These are phyloP conservation scores for Hansenula sp. DNA, from an alignment of 1,139 yeast genomes.

Conservation along the genomic window DNA sequence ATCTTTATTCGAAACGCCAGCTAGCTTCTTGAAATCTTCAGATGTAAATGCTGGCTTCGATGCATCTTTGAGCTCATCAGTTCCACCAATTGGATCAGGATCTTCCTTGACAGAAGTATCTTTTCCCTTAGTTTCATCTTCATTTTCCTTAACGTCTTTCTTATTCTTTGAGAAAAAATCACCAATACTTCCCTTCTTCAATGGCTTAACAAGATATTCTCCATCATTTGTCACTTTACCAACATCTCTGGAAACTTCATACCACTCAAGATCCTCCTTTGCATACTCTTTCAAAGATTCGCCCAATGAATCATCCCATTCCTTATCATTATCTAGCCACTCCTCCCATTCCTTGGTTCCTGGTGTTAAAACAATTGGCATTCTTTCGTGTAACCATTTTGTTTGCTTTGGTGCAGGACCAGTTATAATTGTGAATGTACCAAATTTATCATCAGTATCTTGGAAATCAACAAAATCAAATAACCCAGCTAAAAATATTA, in stretches of 20 bases:
- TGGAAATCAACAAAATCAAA: slow-evolving; percentile 33
- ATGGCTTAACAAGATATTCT: slow-evolving; percentile 39
- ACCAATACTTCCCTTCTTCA: slow-evolving; percentile 23
- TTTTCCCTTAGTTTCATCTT: background rate
- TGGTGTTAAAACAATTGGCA: slow-evolving; percentile 69
- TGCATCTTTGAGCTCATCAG: background rate
- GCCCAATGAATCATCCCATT: slow-evolving; percentile 37
- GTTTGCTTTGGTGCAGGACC: slow-evolving; percentile 60
- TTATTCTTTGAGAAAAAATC: slow-evolving; percentile 15
- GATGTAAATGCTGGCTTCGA: background rate
- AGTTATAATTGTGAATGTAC: slow-evolving; percentile 71
- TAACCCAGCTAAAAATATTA: slow-evolving; percentile 73
- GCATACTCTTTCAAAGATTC: slow-evolving; percentile 35
- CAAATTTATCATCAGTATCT: slow-evolving; percentile 29
- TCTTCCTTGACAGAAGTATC: slow-evolving; percentile 6
- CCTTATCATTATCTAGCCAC: slow-evolving; percentile 50
- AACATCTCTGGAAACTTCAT: slow-evolving; percentile 57
- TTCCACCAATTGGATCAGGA: background rate
- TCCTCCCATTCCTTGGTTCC: slow-evolving; percentile 48
- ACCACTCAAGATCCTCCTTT: slow-evolving; percentile 46
- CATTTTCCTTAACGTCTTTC: slow-evolving; percentile 2
- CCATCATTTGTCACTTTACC: slow-evolving; percentile 58
- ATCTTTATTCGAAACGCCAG: background rate
- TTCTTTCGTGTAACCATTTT: slow-evolving; percentile 70
- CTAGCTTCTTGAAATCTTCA: background rate